Evolutionary conservation across 441 rosid species (phyloP), one percentile per base, ranked within the genome.

Genomic region (Erodium moschatum): DNA sequence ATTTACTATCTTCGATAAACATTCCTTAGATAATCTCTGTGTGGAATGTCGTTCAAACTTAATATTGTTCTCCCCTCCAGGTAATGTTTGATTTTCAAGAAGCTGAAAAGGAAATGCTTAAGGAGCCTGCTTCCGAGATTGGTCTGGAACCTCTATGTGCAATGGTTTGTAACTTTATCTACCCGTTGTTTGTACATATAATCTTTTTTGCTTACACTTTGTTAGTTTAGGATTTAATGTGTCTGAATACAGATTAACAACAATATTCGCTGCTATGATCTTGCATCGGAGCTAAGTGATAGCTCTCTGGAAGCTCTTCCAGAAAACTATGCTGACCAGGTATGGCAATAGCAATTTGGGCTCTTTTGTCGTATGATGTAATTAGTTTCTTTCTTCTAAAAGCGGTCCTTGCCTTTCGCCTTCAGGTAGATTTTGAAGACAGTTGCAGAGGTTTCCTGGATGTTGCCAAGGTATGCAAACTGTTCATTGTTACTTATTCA

Each of bases 31-130:
- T 61, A 64, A 52, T 40, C 62, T 67, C 42, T n/a, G n/a, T 44
- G 13, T 2, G 16, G 44, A 42, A 69, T 54, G 13, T 10, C 33
- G 54, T 11, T 12, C 62, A 64, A 70, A 15, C 5, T 68, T 48
- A n/a, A 15, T 73, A 16, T 54, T 16, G 68, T 29, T 40, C 71
- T 75, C 72, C 18, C 7, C 72, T 69, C 73, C 81, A 95, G 99
- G 99, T 95, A 77, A 90, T 95, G 97, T 86, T 92, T 68, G 99
- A 95, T 80, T 95, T 92, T 78, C 99, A 95, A 92, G 91, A 87
- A 66, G 96, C 99, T 69, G 93, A 92, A 81, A 89, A 86, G 80
- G 79, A 84, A 76, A 85, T 92, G 83, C 85, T 92, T 78, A 89
- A 80, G 65, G 98, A 95, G 76, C 96, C 95, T 35, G 91, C 96